These are phyloP conservation scores for Sporothrix mexicana DNA, from an alignment of 2,329 filamentous ascomycete genomes.

Conservation along the genomic window DNA sequence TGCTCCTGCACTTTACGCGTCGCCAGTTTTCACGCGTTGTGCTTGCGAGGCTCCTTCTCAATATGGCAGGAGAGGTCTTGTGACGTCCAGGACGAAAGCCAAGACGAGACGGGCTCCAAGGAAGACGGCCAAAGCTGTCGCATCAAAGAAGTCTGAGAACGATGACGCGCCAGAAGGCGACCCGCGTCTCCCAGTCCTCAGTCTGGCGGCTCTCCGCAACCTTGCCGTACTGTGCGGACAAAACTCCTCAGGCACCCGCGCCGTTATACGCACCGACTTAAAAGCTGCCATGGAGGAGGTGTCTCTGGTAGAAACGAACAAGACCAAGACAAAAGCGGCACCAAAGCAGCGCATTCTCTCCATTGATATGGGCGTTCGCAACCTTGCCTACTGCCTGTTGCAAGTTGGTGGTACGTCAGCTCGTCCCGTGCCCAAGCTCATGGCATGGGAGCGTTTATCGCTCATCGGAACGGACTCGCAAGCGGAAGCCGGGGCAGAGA, in stretches of 20 bases:
- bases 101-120: neutral
- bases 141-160: neutral
- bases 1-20: neutral
- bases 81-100: neutral
- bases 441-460: conserved; percentile 40
- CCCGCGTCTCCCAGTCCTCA: neutral
- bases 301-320: no score
- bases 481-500: neutral
- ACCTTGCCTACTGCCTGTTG: conserved; percentile 75
- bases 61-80: neutral
- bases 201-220: conserved; percentile 52
- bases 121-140: neutral
- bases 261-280: conserved; percentile 52
- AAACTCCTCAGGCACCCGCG: conserved; percentile 59
- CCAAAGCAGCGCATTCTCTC: conserved; percentile 65
- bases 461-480: conserved; percentile 34
- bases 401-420: conserved; percentile 19
- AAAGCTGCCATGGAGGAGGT: conserved; percentile 47
- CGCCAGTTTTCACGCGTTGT: neutral
- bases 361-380: conserved; percentile 84
- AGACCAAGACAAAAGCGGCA: conserved; percentile 29
- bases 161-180: neutral
- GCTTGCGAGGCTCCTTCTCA: neutral
- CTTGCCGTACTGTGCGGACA: conserved; percentile 68
- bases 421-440: conserved; percentile 34